These are phyloP conservation scores for Daldinia sp. DNA, from an alignment of 2,329 filamentous ascomycete species.

Conservation along the genomic window DNA sequence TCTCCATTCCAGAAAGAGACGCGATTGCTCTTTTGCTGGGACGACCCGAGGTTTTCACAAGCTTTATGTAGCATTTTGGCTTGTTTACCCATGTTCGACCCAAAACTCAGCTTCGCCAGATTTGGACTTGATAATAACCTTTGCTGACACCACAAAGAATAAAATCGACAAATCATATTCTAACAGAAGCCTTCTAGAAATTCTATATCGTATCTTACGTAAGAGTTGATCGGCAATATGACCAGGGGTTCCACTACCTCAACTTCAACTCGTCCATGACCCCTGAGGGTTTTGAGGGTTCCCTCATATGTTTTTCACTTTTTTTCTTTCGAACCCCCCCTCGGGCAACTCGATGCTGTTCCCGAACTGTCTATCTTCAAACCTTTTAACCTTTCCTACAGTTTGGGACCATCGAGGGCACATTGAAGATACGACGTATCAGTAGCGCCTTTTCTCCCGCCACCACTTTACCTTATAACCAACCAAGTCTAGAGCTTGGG, in stretches of 20 bases:
- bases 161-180: constrained; percentile 28
- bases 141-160: constrained; percentile 29
- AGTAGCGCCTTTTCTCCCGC: not conserved
- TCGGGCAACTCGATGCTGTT: constrained; percentile 5
- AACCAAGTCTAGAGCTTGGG: constrained; percentile 14
- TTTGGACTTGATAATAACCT: constrained; percentile 22
- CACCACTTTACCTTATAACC: constrained; percentile 3
- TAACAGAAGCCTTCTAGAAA: constrained; percentile 35
- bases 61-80: constrained; percentile 28
- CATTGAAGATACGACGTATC: constrained; percentile 14
- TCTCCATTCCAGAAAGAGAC: constrained; percentile 17
- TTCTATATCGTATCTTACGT: constrained; percentile 27
- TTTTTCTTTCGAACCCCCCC: constrained; percentile 17
- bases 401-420: constrained; percentile 6
- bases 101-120: constrained; percentile 35
- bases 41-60: constrained; percentile 16
- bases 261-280: constrained; percentile 20
- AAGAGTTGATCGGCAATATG: constrained; percentile 27
- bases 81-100: constrained; percentile 18
- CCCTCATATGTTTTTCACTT: constrained; percentile 14
- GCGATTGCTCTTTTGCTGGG: constrained; percentile 16
- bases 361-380: not conserved
- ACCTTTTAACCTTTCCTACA: not conserved
- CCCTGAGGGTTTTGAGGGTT: constrained; percentile 15
- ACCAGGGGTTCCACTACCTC: constrained; percentile 21